Conservation (phyloP, 2,329 filamentous ascomycete species). For the Teratosphaeria pseudoeucalypti region DNA sequence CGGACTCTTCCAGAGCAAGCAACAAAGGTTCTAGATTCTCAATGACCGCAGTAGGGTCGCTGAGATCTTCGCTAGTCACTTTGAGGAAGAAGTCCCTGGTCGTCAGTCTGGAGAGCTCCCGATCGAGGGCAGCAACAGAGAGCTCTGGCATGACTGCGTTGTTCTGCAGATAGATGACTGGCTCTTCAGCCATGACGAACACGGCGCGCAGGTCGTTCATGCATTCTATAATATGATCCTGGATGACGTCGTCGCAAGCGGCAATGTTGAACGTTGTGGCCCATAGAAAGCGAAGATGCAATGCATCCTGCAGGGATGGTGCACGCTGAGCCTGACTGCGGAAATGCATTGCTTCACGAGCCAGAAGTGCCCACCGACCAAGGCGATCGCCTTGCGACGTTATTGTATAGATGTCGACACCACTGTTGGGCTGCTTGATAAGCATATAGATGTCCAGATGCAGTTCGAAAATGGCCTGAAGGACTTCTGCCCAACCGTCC, state of each 20-base stretch:
- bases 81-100: conserved; percentile 94
- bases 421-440: conserved; percentile 51
- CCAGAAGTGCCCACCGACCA: conserved; percentile 49
- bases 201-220: conserved; percentile 52
- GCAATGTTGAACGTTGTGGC: conserved; percentile 53
- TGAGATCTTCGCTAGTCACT: conserved; percentile 73
- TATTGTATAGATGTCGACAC: conserved; percentile 42
- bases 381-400: conserved; percentile 48
- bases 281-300: conserved; percentile 56
- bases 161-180: conserved; percentile 58
- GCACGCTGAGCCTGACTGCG: conserved; percentile 15
- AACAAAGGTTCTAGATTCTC: conserved; percentile 87
- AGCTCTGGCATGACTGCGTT: conserved; percentile 83
- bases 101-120: conserved; percentile 82
- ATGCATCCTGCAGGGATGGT: conserved; percentile 23
- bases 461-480: conserved; percentile 54
- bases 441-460: conserved; percentile 56
- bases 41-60: conserved; percentile 74
- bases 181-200: conserved; percentile 38
- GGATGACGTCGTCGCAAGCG: conserved; percentile 43
- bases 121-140: conserved; percentile 70
- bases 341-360: conserved; percentile 43
- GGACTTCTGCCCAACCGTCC: conserved; percentile 37
- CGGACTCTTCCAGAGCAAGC: conserved; percentile 47
- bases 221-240: conserved; percentile 51